Conservation (phyloP, 257 asterid genomes). For the Echites panduratus region DNA sequence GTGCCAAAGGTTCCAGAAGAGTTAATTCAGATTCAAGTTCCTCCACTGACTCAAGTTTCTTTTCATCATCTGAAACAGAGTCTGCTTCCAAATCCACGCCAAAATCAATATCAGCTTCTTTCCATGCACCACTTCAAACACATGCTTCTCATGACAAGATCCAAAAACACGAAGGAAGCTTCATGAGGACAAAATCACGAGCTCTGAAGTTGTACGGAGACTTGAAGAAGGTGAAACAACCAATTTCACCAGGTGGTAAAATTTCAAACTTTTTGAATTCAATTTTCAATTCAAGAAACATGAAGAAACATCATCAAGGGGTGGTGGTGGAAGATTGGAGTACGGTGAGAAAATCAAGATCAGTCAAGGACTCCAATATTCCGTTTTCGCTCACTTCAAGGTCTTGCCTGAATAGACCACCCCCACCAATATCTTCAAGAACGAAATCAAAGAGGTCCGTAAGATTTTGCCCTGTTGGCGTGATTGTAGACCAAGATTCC, state of each 20-base stretch:
- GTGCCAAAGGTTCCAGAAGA: slow-evolving; percentile 27
- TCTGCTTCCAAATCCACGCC: slow-evolving; percentile 41
- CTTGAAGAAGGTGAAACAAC: slow-evolving; percentile 39
- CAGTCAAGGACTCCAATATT: slow-evolving; percentile 47
- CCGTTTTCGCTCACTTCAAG: slow-evolving; percentile 29
- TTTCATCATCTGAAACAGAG: slow-evolving; percentile 60
- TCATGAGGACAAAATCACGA: slow-evolving; percentile 34
- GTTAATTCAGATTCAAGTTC: slow-evolving; percentile 49
- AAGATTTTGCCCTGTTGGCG: slow-evolving; percentile 63
- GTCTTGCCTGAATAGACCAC: slow-evolving; percentile 48
- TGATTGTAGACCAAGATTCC: slow-evolving; percentile 44
- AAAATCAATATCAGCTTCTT: slow-evolving; percentile 18
- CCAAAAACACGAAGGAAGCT: slow-evolving; percentile 23
- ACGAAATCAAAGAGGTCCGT: slow-evolving; percentile 63
- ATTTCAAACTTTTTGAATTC: slow-evolving; percentile 55
- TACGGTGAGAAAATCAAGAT: slow-evolving; percentile 58
- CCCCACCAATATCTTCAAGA: slow-evolving; percentile 38
- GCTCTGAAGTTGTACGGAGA: slow-evolving; percentile 36
- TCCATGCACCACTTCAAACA: slow-evolving; percentile 4
- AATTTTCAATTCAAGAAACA: slow-evolving; percentile 57
- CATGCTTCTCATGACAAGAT: neutral
- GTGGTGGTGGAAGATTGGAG: slow-evolving; percentile 44
- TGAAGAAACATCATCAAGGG: slow-evolving; percentile 33
- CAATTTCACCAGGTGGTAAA: slow-evolving; percentile 44
- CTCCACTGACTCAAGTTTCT: slow-evolving; percentile 59